These are phyloP conservation scores for Trematosphaeria pertusa DNA, from an alignment of 2,329 filamentous ascomycete species.

Conservation along the genomic window DNA sequence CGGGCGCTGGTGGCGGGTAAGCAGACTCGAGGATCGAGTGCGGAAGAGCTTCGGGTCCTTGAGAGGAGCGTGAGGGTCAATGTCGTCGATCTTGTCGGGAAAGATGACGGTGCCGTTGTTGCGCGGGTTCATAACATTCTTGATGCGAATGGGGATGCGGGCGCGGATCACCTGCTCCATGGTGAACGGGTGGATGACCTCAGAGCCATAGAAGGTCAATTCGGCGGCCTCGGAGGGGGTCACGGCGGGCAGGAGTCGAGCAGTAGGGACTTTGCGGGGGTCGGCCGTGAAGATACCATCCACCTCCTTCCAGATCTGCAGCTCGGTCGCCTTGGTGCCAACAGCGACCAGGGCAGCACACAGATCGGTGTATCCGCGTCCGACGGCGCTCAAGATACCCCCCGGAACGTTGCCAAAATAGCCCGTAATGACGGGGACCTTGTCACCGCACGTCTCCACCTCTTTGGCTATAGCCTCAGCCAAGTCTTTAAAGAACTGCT, in stretches of 20 bases:
- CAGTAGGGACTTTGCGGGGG: conserved; percentile 88
- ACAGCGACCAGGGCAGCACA: conserved; percentile 93
- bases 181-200: conserved; percentile 98
- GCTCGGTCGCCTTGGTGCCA: conserved; percentile 81
- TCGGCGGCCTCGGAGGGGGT: conserved; percentile 95
- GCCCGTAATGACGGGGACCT: conserved; percentile 69
- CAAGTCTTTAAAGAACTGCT: conserved; percentile 55
- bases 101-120: conserved; percentile 82
- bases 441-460: conserved; percentile 52
- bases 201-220: conserved; percentile 76
- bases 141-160: conserved; percentile 85
- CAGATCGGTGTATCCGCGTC: conserved; percentile 94
- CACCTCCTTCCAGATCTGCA: conserved; percentile 99
- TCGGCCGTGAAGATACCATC: conserved; percentile 93
- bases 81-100: conserved; percentile 70
- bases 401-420: conserved; percentile 95
- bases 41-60: conserved; percentile 64
- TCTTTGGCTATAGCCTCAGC: conserved; percentile 50
- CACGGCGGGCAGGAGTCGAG: conserved; percentile 84
- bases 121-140: conserved; percentile 87
- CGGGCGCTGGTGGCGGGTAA: conserved; percentile 54
- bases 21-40: conserved; percentile 54
- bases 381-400: conserved; percentile 88
- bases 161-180: conserved; percentile 90
- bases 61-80: conserved; percentile 62